Percentiles rank a stretch among this genome's conserved stretches.
Evolutionary conservation across 1,139 yeast genomes (phyloP).

Genomic region (Yamadazyma membranifaciens): DNA sequence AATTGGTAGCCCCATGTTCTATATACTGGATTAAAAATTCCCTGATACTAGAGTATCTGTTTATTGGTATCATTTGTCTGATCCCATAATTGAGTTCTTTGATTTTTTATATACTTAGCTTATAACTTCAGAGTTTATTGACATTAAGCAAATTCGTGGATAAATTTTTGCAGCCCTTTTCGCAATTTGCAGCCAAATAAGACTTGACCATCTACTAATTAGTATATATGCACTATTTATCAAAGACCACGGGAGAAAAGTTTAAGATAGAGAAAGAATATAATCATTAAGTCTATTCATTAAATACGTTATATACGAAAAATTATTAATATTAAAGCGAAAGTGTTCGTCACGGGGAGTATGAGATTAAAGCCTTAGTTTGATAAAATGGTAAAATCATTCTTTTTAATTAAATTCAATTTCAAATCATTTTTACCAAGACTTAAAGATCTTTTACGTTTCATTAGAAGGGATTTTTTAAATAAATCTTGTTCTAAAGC

Average conservation of each 20-base stretch:
- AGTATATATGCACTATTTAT: too few species aligned
- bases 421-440: conserved; percentile 42
- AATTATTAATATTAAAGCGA: not conserved
- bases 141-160: too few species aligned
- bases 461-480: conserved; percentile 20
- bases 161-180: not conserved
- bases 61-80: too few species aligned
- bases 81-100: too few species aligned
- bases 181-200: conserved; percentile 1
- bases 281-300: conserved; percentile 5
- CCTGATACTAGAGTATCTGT: too few species aligned
- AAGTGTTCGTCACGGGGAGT: too few species aligned
- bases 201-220: too few species aligned
- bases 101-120: too few species aligned
- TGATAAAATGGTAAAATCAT: conserved; percentile 17
- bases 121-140: too few species aligned
- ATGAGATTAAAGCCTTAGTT: conserved; percentile 1
- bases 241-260: too few species aligned
- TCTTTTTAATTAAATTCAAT: conserved; percentile 32
- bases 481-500: conserved; percentile 27
- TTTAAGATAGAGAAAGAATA: not conserved
- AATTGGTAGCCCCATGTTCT: too few species aligned
- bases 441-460: conserved; percentile 37
- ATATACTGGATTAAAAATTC: too few species aligned
- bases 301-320: conserved; percentile 5